A percentile compares a stretch with the other conserved stretches of the same genome.
These are phyloP conservation scores for Monosporascus sp. DNA, from an alignment of 2,329 filamentous ascomycete species.

Conservation along the genomic window DNA sequence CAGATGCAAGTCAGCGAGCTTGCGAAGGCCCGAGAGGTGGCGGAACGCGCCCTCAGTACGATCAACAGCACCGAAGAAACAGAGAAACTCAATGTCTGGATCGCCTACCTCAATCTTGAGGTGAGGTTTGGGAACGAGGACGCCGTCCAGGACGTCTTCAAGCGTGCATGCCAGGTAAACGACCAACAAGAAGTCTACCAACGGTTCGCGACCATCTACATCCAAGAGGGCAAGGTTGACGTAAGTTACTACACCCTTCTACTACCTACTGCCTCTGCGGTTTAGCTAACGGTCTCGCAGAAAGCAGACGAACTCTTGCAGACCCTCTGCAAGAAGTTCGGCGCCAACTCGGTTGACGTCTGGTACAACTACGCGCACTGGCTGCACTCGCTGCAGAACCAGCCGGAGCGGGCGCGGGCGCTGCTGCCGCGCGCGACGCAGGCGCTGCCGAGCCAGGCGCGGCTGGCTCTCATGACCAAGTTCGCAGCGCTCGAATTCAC, in stretches of 20 bases:
- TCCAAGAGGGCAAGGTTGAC: slow-evolving; percentile 78
- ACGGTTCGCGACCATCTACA: slow-evolving; percentile 88
- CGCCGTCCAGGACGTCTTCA: slow-evolving; percentile 79
- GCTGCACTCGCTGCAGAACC: slow-evolving; percentile 67
- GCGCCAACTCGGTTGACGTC: slow-evolving; percentile 70
- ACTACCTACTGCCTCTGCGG: neutral
- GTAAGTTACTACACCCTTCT: slow-evolving; percentile 45
- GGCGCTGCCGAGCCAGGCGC: slow-evolving; percentile 62
- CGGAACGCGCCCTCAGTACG: slow-evolving; percentile 82
- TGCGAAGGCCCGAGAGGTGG: slow-evolving; percentile 80
- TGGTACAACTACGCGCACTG: slow-evolving; percentile 97
- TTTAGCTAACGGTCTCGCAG: slow-evolving; percentile 41
- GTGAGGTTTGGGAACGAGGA: slow-evolving; percentile 84
- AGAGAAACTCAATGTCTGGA: slow-evolving; percentile 94
- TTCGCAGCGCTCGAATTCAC: slow-evolving; percentile 92
- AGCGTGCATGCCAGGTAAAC: slow-evolving; percentile 88
- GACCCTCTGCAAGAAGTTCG: slow-evolving; percentile 80
- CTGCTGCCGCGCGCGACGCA: slow-evolving; percentile 81
- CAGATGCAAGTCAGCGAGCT: slow-evolving; percentile 89
- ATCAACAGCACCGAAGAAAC: slow-evolving; percentile 88
- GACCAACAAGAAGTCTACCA: slow-evolving; percentile 87
- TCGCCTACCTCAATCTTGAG: slow-evolving; percentile 89
- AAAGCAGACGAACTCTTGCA: slow-evolving; percentile 88
- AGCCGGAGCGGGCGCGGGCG: slow-evolving; percentile 68
- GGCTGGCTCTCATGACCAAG: slow-evolving; percentile 73